Percentiles rank a stretch among this genome's conserved stretches.
Evolutionary conservation across 352 stramenopile genomes (phyloP).

Genomic region (Lagenidium sp.): DNA sequence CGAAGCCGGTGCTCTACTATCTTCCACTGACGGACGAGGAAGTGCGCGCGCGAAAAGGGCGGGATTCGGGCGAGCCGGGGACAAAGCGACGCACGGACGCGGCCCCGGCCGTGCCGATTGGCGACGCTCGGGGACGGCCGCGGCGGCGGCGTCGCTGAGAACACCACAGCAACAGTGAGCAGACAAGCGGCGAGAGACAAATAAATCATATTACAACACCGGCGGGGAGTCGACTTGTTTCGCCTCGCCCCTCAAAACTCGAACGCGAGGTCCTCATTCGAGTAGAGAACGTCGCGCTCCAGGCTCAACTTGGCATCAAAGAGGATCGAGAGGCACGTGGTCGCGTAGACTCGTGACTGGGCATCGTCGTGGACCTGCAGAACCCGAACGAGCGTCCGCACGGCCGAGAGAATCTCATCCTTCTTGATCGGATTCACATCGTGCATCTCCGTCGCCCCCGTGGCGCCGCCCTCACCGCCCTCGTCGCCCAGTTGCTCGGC

Average conservation of each 20-base stretch:
- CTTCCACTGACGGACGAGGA: slow-evolving; percentile 66
- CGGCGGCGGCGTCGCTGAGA: not conserved
- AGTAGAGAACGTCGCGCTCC: slow-evolving; percentile 73
- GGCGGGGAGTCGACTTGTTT: not conserved
- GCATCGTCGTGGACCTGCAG: slow-evolving; percentile 49
- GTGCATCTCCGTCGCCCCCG: slow-evolving; percentile 26
- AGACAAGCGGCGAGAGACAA: not conserved
- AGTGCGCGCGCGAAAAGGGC: slow-evolving; percentile 18
- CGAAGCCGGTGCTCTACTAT: slow-evolving; percentile 77
- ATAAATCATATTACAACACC: not conserved
- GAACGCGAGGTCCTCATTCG: slow-evolving; percentile 71
- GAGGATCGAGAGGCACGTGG: slow-evolving; percentile 61
- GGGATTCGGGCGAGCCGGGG: too few relatives aligned
- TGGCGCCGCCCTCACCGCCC: slow-evolving; percentile 7
- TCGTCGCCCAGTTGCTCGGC: slow-evolving; percentile 14
- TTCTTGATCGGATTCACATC: slow-evolving; percentile 80
- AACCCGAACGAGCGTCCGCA: slow-evolving; percentile 67
- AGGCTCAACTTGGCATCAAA: slow-evolving; percentile 80
- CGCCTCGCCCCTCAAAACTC: slow-evolving; percentile 56
- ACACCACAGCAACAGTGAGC: too few relatives aligned
- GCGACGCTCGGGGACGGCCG: not conserved
- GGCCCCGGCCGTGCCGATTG: too few relatives aligned
- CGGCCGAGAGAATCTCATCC: slow-evolving; percentile 65
- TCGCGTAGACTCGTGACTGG: slow-evolving; percentile 52
- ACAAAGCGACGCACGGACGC: too few relatives aligned